Conservation (phyloP, 768 basidiomycete species). For the Suillus sp. region DNA sequence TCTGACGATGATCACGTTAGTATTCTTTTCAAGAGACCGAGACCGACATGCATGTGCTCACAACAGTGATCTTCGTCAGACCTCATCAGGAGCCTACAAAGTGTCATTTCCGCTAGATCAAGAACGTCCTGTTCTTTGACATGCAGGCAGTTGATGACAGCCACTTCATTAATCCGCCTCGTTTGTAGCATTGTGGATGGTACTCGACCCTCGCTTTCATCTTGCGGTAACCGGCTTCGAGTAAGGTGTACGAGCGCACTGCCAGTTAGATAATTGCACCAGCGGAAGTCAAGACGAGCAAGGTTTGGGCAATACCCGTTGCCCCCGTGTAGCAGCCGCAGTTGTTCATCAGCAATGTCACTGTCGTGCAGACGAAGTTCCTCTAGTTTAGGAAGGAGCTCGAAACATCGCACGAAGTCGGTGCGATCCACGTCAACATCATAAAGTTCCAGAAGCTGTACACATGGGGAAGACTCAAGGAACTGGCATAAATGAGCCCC, state of each 20-base stretch:
- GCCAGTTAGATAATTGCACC: slow-evolving; percentile 59
- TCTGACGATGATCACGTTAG: slow-evolving; percentile 33
- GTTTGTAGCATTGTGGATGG: slow-evolving; percentile 9
- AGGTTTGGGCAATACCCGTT: slow-evolving; percentile 49
- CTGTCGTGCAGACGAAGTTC: slow-evolving; percentile 59
- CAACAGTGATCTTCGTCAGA: slow-evolving; percentile 53
- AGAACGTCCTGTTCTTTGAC: slow-evolving; percentile 57
- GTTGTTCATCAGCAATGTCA: slow-evolving; percentile 51
- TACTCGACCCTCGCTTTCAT: background rate
- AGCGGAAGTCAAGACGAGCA: slow-evolving; percentile 53
- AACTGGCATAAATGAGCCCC: slow-evolving; percentile 35
- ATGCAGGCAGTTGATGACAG: slow-evolving; percentile 58
- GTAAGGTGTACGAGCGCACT: slow-evolving; percentile 53
- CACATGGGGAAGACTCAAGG: slow-evolving; percentile 32
- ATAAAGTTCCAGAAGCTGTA: slow-evolving; percentile 49
- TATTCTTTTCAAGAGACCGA: background rate
- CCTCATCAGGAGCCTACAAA: slow-evolving; percentile 48
- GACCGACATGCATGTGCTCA: slow-evolving; percentile 36
- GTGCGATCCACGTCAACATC: slow-evolving; percentile 47
- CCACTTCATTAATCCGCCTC: slow-evolving; percentile 45
- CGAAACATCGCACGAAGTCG: slow-evolving; percentile 40
- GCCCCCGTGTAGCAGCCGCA: slow-evolving; percentile 41
- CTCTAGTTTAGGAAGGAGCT: slow-evolving; percentile 41
- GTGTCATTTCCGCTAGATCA: slow-evolving; percentile 47
- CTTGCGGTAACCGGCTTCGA: slow-evolving; percentile 35